Evolutionary conservation across 108 stramenopile species (phyloP), one percentile per base, ranked within the genome.

Genomic region (Cyclotella cryptica): DNA sequence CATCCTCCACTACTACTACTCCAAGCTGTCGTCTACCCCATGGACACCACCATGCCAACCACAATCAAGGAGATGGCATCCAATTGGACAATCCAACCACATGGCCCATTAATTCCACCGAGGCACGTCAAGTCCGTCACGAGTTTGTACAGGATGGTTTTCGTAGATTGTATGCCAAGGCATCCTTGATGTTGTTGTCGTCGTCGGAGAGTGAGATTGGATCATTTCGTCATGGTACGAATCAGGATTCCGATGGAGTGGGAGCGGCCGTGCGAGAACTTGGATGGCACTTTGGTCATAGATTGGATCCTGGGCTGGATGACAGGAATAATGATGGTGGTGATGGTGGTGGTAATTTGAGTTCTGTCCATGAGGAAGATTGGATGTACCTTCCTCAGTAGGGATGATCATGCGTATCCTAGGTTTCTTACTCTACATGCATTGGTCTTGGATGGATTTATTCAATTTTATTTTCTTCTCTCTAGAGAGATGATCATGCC

Each of bases 301-400:
- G 49, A 19, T 3, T 8, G 49, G 17, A 17, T 8, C 6, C 3
- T 17, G 19, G 19, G 3, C 3, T 3, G 49, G 49, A 19, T 3
- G 3, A 3, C 17, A 3, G 49, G 49, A 8, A 8, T 19, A 8
- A 51, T 3, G 17, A 7, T 3, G 49, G 8, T 51, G 49, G 19
- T 19, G 49, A 51, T 3, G 17, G 3, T 3, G 49, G 8, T 51
- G 49, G 49, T 3, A 8, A 7, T 17, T 17, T 19, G 19, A n/a
- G n/a, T n/a, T n/a, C n/a, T n/a, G 49, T 3, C 49, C 3, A 51
- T 3, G 49, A 51, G 8, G 8, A 51, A 3, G 8, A 51, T 51
- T 51, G 49, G 49, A 51, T 51, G 49, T 51, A 8, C 8, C 49
- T 51, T 51, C n/a, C 49, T 51, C 49, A 51, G 19, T 51, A 51